Evolutionary conservation across 768 basidiomycete species (phyloP).

Genomic region (Cystobasidium tubakii): DNA sequence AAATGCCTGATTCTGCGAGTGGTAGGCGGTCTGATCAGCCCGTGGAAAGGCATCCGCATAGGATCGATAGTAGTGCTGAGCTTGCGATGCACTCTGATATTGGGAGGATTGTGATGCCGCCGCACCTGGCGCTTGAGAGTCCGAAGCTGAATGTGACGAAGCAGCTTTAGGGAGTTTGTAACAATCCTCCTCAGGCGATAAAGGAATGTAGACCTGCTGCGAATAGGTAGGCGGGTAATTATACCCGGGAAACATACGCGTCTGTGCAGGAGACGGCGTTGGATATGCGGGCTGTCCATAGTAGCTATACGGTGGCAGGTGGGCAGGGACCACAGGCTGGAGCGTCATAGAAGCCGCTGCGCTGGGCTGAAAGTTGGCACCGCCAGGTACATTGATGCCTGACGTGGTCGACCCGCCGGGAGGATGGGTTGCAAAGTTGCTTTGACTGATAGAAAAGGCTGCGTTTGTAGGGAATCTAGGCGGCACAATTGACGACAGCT

Average conservation of each 20-base stretch:
- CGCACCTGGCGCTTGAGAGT: no score
- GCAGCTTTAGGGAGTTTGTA: background rate
- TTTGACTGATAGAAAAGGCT: no score
- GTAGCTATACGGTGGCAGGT: background rate
- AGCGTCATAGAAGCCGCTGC: background rate
- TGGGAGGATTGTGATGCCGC: no score
- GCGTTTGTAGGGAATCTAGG: no score
- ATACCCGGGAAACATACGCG: background rate
- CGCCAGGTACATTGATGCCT: background rate
- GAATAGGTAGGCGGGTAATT: background rate
- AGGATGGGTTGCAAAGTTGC: no score
- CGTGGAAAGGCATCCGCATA: no score
- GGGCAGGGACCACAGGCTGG: background rate
- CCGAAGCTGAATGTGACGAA: no score
- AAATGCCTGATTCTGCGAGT: no score
- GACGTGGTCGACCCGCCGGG: background rate
- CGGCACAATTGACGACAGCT: no score
- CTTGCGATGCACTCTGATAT: no score
- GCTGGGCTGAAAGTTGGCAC: background rate
- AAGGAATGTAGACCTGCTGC: background rate
- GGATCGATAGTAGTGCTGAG: no score
- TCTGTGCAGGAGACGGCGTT: background rate
- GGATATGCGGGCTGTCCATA: background rate
- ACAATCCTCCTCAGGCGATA: background rate
- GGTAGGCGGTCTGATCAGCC: no score